These are phyloP conservation scores for Lepidium africanum DNA, from an alignment of 345 rosid genomes.

Conservation along the genomic window DNA sequence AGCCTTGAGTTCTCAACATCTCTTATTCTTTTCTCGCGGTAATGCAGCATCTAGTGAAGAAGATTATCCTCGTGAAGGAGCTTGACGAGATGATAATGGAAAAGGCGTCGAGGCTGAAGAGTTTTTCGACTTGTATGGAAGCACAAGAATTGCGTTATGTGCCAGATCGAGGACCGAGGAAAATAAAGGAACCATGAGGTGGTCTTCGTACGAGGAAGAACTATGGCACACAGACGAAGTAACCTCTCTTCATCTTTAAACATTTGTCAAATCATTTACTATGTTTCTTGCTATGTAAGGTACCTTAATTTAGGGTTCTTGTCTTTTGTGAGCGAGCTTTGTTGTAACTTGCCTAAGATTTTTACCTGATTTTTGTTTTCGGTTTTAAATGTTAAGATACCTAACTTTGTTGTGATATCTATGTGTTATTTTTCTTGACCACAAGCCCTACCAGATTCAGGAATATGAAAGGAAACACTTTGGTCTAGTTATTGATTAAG, in stretches of 20 bases:
- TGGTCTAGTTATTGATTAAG: too few species aligned
- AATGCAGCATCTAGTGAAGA: conserved; percentile 13
- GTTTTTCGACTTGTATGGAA: conserved; percentile 60
- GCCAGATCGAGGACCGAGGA: conserved; percentile 41
- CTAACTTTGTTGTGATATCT: too few species aligned
- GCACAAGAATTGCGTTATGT: conserved; percentile 43
- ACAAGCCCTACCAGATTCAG: too few species aligned
- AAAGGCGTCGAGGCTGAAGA: conserved; percentile 44
- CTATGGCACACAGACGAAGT: conserved; percentile 64
- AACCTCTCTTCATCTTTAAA: conserved; percentile 33
- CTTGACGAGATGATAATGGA: conserved; percentile 39
- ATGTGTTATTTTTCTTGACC: too few species aligned
- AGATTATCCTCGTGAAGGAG: conserved; percentile 28
- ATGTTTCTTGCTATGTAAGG: too few species aligned
- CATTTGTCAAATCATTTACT: too few species aligned
- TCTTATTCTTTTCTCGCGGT: conserved; percentile 54
- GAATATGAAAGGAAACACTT: too few species aligned
- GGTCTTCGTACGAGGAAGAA: conserved; percentile 67
- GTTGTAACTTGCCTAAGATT: not conserved
- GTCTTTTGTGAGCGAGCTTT: not conserved
- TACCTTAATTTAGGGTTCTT: too few species aligned
- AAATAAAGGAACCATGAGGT: conserved; percentile 61
- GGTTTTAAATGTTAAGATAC: too few species aligned
- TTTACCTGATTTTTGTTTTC: too few species aligned
- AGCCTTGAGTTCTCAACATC: conserved; percentile 63